Percentiles rank a stretch among this genome's conserved stretches.
phyloP scores from a whole-genome alignment of 805 yeast species.

The Isabelozyma heimii region DNA sequence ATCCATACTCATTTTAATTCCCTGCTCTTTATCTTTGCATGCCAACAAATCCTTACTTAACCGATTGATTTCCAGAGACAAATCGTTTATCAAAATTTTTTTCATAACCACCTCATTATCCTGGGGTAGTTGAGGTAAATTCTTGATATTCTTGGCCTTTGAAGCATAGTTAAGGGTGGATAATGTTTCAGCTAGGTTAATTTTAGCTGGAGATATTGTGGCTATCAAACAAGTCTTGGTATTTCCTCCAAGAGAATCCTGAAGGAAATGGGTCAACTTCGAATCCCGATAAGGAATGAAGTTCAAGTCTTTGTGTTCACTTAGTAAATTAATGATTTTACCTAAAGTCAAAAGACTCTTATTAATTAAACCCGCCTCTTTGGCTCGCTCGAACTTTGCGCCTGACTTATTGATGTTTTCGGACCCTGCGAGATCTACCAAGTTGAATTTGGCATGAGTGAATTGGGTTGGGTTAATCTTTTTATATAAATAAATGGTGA shows the following conservation, averaged over 20 bases:
- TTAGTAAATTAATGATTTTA: slow-evolving; percentile 68
- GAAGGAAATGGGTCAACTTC: slow-evolving; percentile 68
- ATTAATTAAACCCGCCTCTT: slow-evolving; percentile 92
- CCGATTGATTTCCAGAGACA: slow-evolving; percentile 51
- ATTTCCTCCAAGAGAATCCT: slow-evolving; percentile 83
- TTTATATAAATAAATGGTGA: slow-evolving; percentile 59
- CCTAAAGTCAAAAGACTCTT: slow-evolving; percentile 86
- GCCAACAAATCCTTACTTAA: slow-evolving; percentile 61
- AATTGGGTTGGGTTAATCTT: slow-evolving; percentile 20
- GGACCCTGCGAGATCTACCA: slow-evolving; percentile 94
- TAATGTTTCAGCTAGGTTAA: slow-evolving; percentile 75
- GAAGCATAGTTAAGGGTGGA: slow-evolving; percentile 87
- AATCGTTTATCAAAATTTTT: slow-evolving; percentile 52
- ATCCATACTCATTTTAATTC: slow-evolving; percentile 1
- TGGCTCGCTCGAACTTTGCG: slow-evolving; percentile 78
- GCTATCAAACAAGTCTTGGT: slow-evolving; percentile 87
- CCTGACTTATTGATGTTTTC: slow-evolving; percentile 89
- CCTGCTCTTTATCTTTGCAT: slow-evolving; percentile 43
- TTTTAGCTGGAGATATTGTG: slow-evolving; percentile 78
- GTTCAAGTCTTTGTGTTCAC: slow-evolving; percentile 23
- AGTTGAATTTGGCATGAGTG: slow-evolving; percentile 64
- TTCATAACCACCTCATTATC: slow-evolving; percentile 44
- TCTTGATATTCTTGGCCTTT: slow-evolving; percentile 78
- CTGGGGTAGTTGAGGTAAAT: slow-evolving; percentile 49
- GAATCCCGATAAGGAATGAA: slow-evolving; percentile 89